Conservation (phyloP, 495 filamentous ascomycete species). For the Tuber calosporum region DNA sequence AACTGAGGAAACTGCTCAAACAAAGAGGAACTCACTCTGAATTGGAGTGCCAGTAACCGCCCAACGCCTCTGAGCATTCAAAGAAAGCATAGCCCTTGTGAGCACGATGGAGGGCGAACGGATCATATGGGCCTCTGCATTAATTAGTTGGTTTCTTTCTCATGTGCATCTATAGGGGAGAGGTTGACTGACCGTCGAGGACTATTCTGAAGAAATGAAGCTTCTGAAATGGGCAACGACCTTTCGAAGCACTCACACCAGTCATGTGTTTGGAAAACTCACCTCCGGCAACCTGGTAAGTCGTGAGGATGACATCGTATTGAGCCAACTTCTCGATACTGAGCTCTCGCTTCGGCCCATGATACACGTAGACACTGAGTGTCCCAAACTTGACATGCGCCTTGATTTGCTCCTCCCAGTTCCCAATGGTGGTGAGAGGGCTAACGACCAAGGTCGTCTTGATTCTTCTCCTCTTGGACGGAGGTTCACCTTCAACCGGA, state of each 20-base stretch:
- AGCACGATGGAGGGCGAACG: conserved; percentile 72
- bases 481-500: conserved; percentile 40
- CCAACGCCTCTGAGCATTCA: conserved; percentile 79
- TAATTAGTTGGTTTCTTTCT: background rate
- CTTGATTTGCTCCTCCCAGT: conserved; percentile 86
- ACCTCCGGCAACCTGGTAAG: conserved; percentile 77
- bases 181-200: conserved; percentile 55
- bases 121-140: conserved; percentile 73
- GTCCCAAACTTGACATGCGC: conserved; percentile 60
- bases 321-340: conserved; percentile 59
- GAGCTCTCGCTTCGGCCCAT: conserved; percentile 65
- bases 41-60: conserved; percentile 66
- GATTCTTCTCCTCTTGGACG: conserved; percentile 50
- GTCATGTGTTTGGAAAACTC: conserved; percentile 60
- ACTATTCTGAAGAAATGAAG: conserved; percentile 94
- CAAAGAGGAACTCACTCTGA: conserved; percentile 56
- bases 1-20: conserved; percentile 45
- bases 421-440: conserved; percentile 79
- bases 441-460: conserved; percentile 82
- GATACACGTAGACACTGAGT: conserved; percentile 65
- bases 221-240: conserved; percentile 59
- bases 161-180: background rate
- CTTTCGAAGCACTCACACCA: conserved; percentile 35
- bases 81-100: conserved; percentile 73
- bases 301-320: conserved; percentile 82